These are phyloP conservation scores for Orbilia blumenaviensis DNA, from an alignment of 2,329 filamentous ascomycete genomes.

Conservation along the genomic window DNA sequence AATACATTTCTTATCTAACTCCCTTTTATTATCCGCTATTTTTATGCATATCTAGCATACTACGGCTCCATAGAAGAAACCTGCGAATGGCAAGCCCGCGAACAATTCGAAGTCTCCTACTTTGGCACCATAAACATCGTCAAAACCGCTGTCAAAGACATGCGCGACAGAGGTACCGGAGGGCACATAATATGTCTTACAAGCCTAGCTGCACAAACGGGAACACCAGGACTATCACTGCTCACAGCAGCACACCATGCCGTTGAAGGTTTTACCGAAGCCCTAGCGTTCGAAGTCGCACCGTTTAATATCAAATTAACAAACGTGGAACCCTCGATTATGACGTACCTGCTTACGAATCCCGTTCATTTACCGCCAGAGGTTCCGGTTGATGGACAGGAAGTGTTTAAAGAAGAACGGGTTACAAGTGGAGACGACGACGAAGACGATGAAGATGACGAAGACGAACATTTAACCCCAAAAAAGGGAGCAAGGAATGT, in stretches of 20 bases:
- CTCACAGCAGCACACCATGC: constrained; percentile 95
- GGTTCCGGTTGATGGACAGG: constrained; percentile 18
- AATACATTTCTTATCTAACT: no score
- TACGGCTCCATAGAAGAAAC: constrained; percentile 93
- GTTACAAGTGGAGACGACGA: constrained; percentile 23
- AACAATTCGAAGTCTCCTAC: constrained; percentile 94
- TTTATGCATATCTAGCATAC: constrained; percentile 75
- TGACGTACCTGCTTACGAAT: constrained; percentile 48
- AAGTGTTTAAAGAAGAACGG: constrained; percentile 13
- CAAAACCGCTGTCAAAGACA: constrained; percentile 81
- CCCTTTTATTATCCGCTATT: no score
- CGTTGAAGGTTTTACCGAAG: constrained; percentile 49
- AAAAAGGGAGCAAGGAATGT: constrained; percentile 47
- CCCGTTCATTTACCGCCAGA: constrained; percentile 42
- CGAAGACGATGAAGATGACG: constrained; percentile 45
- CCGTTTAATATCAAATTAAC: constrained; percentile 97
- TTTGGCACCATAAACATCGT: constrained; percentile 97
- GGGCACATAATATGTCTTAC: constrained; percentile 92
- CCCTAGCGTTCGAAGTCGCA: constrained; percentile 92
- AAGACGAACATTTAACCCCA: constrained; percentile 39
- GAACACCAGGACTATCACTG: constrained; percentile 88
- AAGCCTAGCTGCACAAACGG: constrained; percentile 89
- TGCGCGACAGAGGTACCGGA: constrained; percentile 76
- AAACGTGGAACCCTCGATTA: constrained; percentile 78
- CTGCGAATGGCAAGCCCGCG: constrained; percentile 80